Conservation (phyloP, 225 moss, liverwort and hornwort genomes). For the Pseudoscleropodium purum region DNA sequence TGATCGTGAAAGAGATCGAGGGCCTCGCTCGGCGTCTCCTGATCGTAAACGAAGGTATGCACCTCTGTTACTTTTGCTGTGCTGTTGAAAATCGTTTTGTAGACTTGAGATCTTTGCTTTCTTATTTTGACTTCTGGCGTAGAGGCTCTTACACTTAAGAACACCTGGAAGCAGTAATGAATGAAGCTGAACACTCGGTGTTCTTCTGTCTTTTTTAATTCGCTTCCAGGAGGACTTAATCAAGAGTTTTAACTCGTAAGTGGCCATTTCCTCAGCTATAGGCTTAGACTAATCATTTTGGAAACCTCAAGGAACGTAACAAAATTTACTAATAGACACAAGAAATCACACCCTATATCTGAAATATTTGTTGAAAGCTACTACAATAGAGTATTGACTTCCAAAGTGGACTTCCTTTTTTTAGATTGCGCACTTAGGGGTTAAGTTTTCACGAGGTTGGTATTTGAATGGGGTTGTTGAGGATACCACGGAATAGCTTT, state of each 20-base stretch:
- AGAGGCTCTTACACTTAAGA: background rate
- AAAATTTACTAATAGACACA: background rate
- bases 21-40: slow-evolving; percentile 63
- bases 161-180: background rate
- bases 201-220: background rate
- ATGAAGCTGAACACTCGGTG: background rate
- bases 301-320: background rate
- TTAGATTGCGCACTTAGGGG: background rate
- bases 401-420: background rate
- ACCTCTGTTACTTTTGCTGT: background rate
- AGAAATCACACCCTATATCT: background rate
- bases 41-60: slow-evolving; percentile 69
- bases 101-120: background rate
- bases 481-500: background rate
- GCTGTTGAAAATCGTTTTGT: background rate
- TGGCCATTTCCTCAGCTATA: background rate
- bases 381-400: background rate
- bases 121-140: background rate
- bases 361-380: background rate
- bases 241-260: background rate
- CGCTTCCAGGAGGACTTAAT: background rate
- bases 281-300: background rate
- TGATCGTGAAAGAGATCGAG: slow-evolving; percentile 74
- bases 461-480: background rate
- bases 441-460: background rate